Conservation (phyloP, 228 moss, liverwort and hornwort species). For the Sphagnum magellanicum region DNA sequence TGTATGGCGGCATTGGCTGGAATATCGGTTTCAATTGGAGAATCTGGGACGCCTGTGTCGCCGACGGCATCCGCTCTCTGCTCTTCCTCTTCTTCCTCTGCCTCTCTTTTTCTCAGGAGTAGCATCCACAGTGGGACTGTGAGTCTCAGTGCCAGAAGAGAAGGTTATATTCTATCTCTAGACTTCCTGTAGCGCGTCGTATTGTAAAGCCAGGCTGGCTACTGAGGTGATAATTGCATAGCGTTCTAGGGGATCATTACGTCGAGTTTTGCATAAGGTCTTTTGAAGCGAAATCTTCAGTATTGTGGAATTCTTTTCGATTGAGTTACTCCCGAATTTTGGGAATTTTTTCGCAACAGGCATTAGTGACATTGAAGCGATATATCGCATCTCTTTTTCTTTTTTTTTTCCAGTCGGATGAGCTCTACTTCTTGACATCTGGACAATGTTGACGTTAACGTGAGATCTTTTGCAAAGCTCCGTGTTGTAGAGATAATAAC, state of each 20-base stretch:
- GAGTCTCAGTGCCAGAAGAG: constrained; percentile 36
- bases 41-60: constrained; percentile 12
- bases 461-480: too few species aligned
- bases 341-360: neutral
- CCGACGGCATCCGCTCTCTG: constrained; percentile 11
- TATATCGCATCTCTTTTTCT: too few species aligned
- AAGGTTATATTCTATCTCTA: constrained; percentile 21
- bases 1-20: constrained; percentile 54
- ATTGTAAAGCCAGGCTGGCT: neutral
- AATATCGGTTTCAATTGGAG: constrained; percentile 31
- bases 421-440: too few species aligned
- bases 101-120: constrained; percentile 21
- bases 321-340: neutral
- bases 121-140: constrained; percentile 32
- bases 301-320: neutral
- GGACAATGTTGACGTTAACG: too few species aligned
- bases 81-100: constrained; percentile 6
- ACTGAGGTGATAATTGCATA: neutral
- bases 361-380: too few species aligned
- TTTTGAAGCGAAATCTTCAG: neutral
- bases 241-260: neutral
- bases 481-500: too few species aligned
- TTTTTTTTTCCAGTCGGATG: too few species aligned
- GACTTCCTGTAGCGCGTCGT: neutral
- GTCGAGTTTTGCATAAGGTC: too few species aligned